These are phyloP conservation scores for Capsicum baccatum DNA, from an alignment of 257 asterid species.

Conservation along the genomic window DNA sequence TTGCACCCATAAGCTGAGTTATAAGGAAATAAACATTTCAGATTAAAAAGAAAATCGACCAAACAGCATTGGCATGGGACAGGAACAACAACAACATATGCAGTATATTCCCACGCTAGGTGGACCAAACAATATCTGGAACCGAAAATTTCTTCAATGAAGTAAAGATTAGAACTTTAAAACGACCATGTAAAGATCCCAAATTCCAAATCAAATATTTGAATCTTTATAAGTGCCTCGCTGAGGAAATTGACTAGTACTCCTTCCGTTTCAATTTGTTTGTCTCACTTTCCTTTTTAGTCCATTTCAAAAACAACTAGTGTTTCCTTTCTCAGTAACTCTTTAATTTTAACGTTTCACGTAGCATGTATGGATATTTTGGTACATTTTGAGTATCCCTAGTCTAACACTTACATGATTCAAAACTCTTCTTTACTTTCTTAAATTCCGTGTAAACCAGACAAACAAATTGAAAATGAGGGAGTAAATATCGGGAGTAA, in stretches of 20 bases:
- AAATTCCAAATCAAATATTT: neutral
- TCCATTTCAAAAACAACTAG: neutral
- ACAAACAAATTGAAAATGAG: neutral
- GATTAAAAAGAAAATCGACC: neutral
- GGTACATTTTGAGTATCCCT: neutral
- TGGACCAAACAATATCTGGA: neutral
- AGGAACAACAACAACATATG: neutral
- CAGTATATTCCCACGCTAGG: neutral
- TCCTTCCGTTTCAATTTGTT: neutral
- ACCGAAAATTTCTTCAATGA: neutral
- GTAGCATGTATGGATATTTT: neutral
- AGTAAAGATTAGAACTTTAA: neutral
- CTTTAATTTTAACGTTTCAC: neutral
- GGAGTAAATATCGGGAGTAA: too few species aligned
- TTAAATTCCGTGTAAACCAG: neutral
- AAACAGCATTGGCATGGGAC: neutral
- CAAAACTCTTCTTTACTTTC: neutral
- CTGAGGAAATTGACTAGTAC: neutral
- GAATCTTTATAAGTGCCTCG: neutral
- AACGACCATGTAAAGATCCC: neutral
- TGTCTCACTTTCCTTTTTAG: neutral
- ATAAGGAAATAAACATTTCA: neutral
- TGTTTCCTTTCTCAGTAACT: neutral
- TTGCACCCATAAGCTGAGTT: neutral
- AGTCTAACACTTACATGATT: neutral